Conservation (phyloP, 345 rosid species). For the Camelina neglecta region DNA sequence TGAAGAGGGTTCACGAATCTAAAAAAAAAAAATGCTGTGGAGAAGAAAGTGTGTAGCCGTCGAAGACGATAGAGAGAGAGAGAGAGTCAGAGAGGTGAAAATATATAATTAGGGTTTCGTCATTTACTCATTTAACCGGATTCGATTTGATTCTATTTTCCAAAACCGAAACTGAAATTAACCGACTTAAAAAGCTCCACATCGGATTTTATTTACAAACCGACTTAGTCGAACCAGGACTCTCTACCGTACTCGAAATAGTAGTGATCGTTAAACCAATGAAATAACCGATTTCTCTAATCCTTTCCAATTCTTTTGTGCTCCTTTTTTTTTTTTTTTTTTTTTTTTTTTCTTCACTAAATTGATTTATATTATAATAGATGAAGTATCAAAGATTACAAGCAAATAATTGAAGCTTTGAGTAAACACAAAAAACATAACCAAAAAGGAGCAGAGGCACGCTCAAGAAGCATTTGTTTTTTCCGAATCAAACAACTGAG, state of each 20-base stretch:
- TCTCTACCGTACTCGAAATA: not conserved
- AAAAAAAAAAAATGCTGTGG: not conserved
- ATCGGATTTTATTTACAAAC: not conserved
- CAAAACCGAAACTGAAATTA: not conserved
- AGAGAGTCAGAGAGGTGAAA: not conserved
- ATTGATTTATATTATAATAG: too few relatives aligned
- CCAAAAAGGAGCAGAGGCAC: too few relatives aligned
- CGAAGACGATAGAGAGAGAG: not conserved
- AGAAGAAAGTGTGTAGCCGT: slow-evolving; percentile 1
- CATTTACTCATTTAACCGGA: not conserved
- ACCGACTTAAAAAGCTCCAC: not conserved
- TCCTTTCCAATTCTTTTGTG: not conserved
- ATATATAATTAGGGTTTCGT: not conserved
- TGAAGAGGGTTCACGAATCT: not conserved
- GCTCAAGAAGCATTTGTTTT: too few relatives aligned
- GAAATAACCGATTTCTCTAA: not conserved
- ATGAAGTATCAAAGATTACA: too few relatives aligned
- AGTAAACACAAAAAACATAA: too few relatives aligned
- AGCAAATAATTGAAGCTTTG: too few relatives aligned
- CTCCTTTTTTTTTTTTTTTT: too few relatives aligned
- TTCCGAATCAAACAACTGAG: too few relatives aligned
- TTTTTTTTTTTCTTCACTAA: too few relatives aligned
- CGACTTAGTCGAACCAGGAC: not conserved
- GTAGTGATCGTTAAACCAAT: too few relatives aligned
- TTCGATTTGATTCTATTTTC: not conserved